Percentiles rank a stretch among this genome's conserved stretches.
These are phyloP conservation scores for Fagopyrum tataricum DNA, from an alignment of 148 eudicot genomes.

Conservation along the genomic window DNA sequence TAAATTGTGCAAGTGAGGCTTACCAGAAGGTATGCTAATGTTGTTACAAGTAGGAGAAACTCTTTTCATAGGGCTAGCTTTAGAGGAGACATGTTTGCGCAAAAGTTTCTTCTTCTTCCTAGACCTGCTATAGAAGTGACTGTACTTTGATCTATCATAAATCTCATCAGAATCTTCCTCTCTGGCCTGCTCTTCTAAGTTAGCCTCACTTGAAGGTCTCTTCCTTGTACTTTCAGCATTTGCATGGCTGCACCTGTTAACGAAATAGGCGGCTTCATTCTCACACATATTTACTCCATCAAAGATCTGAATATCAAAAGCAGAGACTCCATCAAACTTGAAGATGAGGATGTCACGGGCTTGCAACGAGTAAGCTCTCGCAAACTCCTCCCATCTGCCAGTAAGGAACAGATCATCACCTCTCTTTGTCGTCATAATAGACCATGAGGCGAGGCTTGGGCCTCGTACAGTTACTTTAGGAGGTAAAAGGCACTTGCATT, in stretches of 20 bases:
- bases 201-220: constrained; percentile 19
- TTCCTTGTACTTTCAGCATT: not conserved
- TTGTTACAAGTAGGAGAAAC: not conserved
- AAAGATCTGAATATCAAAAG: constrained; percentile 42
- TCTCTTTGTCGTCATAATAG: constrained; percentile 20
- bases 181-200: constrained; percentile 15
- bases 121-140: not conserved
- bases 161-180: constrained; percentile 11
- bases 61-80: not conserved
- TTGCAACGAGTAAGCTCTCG: constrained; percentile 27
- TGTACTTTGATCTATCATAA: not conserved
- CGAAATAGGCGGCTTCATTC: constrained; percentile 44
- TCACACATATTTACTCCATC: constrained; percentile 38
- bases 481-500: constrained; percentile 17
- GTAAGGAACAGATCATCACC: constrained; percentile 22
- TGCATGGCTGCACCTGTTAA: constrained; percentile 22
- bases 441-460: constrained; percentile 42
- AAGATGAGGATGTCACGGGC: constrained; percentile 33
- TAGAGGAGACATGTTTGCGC: not conserved
- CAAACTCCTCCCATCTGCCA: constrained; percentile 46
- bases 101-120: not conserved
- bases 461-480: constrained; percentile 30
- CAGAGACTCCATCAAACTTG: constrained; percentile 28
- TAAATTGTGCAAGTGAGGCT: not conserved
- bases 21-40: not conserved